phyloP scores from a whole-genome alignment of 768 basidiomycete species.

The Naganishia friedmannii region DNA sequence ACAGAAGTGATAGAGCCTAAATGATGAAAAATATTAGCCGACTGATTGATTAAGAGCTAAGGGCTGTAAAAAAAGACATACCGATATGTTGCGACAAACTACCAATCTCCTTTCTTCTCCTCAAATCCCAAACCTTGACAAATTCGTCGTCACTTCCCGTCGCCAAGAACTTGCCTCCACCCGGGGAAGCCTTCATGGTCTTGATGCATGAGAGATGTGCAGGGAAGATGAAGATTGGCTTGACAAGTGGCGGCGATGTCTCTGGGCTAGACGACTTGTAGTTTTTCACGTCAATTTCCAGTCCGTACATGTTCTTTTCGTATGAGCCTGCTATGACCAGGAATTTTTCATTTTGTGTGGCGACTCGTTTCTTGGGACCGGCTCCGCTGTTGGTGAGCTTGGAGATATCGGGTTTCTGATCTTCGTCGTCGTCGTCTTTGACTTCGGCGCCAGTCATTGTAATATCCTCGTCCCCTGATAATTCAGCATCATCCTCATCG shows the following conservation, averaged over 20 bases:
- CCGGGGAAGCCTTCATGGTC: slow-evolving; percentile 78
- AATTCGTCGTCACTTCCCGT: slow-evolving; percentile 95
- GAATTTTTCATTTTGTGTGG: slow-evolving; percentile 55
- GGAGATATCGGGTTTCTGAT: slow-evolving; percentile 15
- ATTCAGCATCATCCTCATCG: not conserved
- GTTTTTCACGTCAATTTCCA: slow-evolving; percentile 54
- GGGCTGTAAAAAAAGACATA: slow-evolving; percentile 51
- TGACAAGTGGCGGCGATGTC: slow-evolving; percentile 39
- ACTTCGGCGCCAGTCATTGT: not conserved
- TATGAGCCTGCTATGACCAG: slow-evolving; percentile 89
- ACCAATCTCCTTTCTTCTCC: slow-evolving; percentile 86
- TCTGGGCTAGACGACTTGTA: slow-evolving; percentile 24
- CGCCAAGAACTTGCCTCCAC: slow-evolving; percentile 92
- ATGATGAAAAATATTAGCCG: not conserved
- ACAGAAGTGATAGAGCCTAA: slow-evolving; percentile 88
- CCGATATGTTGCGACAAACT: slow-evolving; percentile 93
- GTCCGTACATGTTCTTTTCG: slow-evolving; percentile 90
- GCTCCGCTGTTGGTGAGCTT: not conserved
- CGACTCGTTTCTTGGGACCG: not conserved
- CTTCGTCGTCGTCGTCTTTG: slow-evolving; percentile 7
- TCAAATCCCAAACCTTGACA: slow-evolving; percentile 93
- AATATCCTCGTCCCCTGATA: not conserved
- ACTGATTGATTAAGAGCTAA: not conserved
- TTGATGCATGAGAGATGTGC: slow-evolving; percentile 93
- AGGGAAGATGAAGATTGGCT: slow-evolving; percentile 90